phyloP scores from a whole-genome alignment of 2,329 filamentous ascomycete species.

The Fusarium abutilonis region DNA sequence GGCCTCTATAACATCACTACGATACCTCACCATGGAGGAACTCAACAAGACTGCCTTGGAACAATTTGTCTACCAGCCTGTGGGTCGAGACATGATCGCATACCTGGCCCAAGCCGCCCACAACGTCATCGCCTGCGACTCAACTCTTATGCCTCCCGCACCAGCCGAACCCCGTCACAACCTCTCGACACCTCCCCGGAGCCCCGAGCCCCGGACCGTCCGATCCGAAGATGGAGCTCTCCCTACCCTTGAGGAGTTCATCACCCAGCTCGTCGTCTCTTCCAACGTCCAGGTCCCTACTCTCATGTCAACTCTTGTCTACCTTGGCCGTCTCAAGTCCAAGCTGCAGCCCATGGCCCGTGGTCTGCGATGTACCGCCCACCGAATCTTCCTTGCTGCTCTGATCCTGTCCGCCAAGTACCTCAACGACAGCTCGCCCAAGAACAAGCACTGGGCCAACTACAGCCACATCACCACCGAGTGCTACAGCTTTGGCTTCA shows the following conservation, averaged over 20 bases:
- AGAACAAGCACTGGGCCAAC: constrained; percentile 99
- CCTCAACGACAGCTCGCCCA: constrained; percentile 96
- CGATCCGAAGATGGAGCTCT: constrained; percentile 64
- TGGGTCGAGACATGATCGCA: constrained; percentile 78
- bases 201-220: constrained; percentile 59
- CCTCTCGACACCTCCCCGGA: constrained; percentile 62
- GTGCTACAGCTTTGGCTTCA: constrained; percentile 82
- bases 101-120: constrained; percentile 79
- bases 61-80: constrained; percentile 81
- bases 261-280: constrained; percentile 86
- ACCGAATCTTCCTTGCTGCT: constrained; percentile 94
- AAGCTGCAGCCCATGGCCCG: constrained; percentile 93
- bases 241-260: constrained; percentile 89
- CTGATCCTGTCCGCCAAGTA: constrained; percentile 94
- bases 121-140: constrained; percentile 83
- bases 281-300: constrained; percentile 98
- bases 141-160: constrained; percentile 62
- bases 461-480: constrained; percentile 83
- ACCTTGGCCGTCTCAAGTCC: constrained; percentile 83
- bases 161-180: constrained; percentile 48
- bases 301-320: constrained; percentile 95
- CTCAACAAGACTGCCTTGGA: constrained; percentile 80
- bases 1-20: constrained; percentile 50
- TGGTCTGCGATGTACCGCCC: constrained; percentile 94
- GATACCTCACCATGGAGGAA: constrained; percentile 61